These are phyloP conservation scores for Adenanthera pavonina DNA, from an alignment of 306 rosid species.

Conservation along the genomic window DNA sequence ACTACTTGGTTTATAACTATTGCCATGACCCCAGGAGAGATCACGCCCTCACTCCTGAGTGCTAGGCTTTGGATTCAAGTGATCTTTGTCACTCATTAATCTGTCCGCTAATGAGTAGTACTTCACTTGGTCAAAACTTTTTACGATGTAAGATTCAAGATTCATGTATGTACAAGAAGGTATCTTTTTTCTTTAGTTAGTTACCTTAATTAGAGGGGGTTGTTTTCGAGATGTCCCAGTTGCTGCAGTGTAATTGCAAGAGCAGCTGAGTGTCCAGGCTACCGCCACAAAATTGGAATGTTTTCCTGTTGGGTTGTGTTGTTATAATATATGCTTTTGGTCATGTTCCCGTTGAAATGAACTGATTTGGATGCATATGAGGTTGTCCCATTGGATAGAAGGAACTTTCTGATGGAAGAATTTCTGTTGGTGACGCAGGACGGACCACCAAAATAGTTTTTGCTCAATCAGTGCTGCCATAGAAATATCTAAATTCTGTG, in stretches of 20 bases:
- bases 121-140: not conserved
- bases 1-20: conserved; percentile 74
- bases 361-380: conserved; percentile 33
- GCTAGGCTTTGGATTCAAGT: conserved; percentile 44
- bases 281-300: conserved; percentile 28
- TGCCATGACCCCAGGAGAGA: conserved; percentile 83
- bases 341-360: conserved; percentile 37
- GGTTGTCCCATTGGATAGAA: conserved; percentile 36
- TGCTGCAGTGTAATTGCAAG: conserved; percentile 42
- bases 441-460: conserved; percentile 28
- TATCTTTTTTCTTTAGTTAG: too few species aligned
- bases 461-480: conserved; percentile 34
- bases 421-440: conserved; percentile 16
- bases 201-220: conserved; percentile 15
- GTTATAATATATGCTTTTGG: conserved; percentile 16
- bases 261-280: conserved; percentile 63
- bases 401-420: conserved; percentile 30
- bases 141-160: not conserved
- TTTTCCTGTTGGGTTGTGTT: conserved; percentile 25
- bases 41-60: conserved; percentile 76
- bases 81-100: not conserved
- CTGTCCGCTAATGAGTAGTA: not conserved
- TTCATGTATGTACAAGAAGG: not conserved
- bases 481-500: not conserved
- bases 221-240: conserved; percentile 61